Evolutionary conservation across 305 asterid genomes (phyloP).

Genomic region (Rubia tinctorum): DNA sequence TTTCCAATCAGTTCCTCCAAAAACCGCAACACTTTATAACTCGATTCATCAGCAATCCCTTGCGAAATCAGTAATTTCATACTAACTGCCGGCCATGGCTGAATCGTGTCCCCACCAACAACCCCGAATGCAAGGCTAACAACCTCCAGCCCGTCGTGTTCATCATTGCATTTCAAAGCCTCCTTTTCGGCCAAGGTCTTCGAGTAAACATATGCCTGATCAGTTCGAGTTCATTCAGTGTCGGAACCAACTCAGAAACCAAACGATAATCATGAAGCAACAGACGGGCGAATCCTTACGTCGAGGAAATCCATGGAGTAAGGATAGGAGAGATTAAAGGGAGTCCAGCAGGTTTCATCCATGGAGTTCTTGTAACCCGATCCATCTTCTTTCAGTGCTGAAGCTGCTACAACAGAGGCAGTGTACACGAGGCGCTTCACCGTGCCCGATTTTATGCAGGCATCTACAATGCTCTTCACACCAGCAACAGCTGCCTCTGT

Average conservation of each 20-base stretch:
- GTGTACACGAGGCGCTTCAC: conserved; percentile 32
- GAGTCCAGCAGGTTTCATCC: conserved; percentile 46
- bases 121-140: conserved; percentile 48
- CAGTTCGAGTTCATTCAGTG: neutral
- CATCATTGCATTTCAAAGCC: conserved; percentile 38
- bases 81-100: conserved; percentile 26
- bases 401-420: conserved; percentile 28
- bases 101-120: conserved; percentile 51
- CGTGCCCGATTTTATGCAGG: conserved; percentile 27
- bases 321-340: conserved; percentile 19
- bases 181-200: conserved; percentile 57
- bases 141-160: conserved; percentile 29
- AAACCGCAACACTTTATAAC: conserved; percentile 28
- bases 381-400: conserved; percentile 34
- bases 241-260: neutral
- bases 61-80: conserved; percentile 26
- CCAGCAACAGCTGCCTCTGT: conserved; percentile 31
- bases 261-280: neutral
- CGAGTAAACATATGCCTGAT: conserved; percentile 39
- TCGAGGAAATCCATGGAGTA: neutral
- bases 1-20: conserved; percentile 49
- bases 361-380: conserved; percentile 28
- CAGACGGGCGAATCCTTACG: conserved; percentile 5
- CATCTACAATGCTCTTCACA: conserved; percentile 23
- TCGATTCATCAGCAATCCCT: conserved; percentile 4